A percentile compares a stretch with the other conserved stretches of the same genome.
Conservation (phyloP, 1,284 basidiomycete species). For the Trametes versicolor region DNA sequence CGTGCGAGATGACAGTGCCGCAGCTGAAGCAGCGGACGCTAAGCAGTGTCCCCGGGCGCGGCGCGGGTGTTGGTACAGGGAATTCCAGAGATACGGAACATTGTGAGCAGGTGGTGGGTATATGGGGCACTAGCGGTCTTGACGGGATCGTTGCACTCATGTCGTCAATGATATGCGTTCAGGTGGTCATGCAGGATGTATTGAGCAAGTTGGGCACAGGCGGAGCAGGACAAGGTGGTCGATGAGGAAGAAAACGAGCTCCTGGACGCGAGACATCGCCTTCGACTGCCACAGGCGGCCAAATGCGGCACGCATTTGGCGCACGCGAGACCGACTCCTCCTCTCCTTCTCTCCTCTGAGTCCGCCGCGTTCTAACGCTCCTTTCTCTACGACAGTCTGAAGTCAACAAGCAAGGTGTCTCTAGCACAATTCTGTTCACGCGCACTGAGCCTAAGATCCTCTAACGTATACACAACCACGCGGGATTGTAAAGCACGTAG, state of each 20-base stretch:
- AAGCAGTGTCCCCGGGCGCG: constrained; percentile 71
- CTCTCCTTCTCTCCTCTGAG: constrained; percentile 58
- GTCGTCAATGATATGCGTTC: not conserved
- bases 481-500: no score
- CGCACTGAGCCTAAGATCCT: no score
- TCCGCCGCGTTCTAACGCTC: no score
- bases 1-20: constrained; percentile 63
- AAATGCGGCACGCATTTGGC: not conserved
- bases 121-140: constrained; percentile 69
- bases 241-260: not conserved
- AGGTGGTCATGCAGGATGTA: not conserved
- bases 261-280: not conserved
- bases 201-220: not conserved
- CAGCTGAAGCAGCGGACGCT: constrained; percentile 79
- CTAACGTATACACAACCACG: no score
- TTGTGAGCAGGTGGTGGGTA: constrained; percentile 67
- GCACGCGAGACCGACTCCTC: constrained; percentile 40
- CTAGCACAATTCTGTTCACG: no score
- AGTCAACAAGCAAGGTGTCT: no score
- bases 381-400: no score
- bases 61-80: constrained; percentile 70
- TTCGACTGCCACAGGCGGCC: not conserved
- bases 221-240: not conserved
- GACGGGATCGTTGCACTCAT: constrained; percentile 56
- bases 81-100: constrained; percentile 81